Evolutionary conservation across 2,329 filamentous ascomycete species (phyloP), one percentile per base, ranked within the genome.

Genomic region (Xylaria sp.): DNA sequence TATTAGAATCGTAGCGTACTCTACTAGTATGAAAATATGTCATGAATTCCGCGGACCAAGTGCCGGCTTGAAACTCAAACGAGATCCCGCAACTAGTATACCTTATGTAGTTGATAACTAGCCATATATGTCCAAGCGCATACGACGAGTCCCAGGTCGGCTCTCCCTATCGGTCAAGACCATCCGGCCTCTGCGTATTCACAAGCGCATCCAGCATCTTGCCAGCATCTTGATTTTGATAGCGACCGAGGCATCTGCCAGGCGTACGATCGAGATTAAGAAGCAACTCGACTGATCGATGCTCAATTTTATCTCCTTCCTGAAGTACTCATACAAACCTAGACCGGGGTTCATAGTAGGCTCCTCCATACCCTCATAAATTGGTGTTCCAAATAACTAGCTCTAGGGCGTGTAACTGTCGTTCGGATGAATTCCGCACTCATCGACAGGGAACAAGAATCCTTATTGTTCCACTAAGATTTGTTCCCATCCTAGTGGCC

Each of bases 351-450:
- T 28, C 28, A 15, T 11, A 38, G 23, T 17, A 28, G 38, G 15
- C 9, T 13, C 51, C 20, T 15, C 58, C 17, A 42, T 63, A 36
- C 44, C 23, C 26, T 59, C 20, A 42, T 36, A n/a, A n/a, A 56
- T 62, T 31, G n/a, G 49, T 33, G 23, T 49, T 49, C 42, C 51
- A 59, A 28, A 51, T 59, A 23, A 23, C 23, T 23, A 38, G n/a
- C 33, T 38, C 36, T 17, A 48, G 31, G 28, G 17, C 40, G 44
- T 38, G 56, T 42, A 49, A 23, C 44, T 33, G 26, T 46, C 38
- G 54, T 59, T 66, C 67, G 67, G 67, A 66, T 4, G 31, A 63
- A 69, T 69, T 69, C 67, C 67, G 67, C 67, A 59, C 63, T 46
- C 54, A 4, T 36, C 9, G 36, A 15, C 63, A 66, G 48, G 58